Percentiles rank a stretch among this genome's conserved stretches.
phyloP scores from a whole-genome alignment of 495 filamentous ascomycete genomes.

The Podospora conica region DNA sequence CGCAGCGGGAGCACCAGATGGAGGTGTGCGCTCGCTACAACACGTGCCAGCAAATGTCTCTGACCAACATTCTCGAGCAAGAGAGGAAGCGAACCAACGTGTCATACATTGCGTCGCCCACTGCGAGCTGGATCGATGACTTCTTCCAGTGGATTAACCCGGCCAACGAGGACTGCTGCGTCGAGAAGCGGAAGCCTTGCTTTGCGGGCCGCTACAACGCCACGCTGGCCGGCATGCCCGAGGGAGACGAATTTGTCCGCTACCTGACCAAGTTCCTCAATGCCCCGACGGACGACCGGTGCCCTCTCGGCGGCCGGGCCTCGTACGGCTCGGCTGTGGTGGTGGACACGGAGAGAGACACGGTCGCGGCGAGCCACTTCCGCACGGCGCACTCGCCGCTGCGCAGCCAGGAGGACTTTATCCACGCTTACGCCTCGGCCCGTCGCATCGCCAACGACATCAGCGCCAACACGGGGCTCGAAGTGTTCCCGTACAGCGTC shows the following conservation, averaged over 20 bases:
- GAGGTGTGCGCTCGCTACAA: conserved; percentile 88
- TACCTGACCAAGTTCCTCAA: conserved; percentile 79
- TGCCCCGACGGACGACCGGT: conserved; percentile 72
- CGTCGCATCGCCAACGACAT: conserved; percentile 79
- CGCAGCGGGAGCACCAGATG: conserved; percentile 65
- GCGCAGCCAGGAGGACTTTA: conserved; percentile 86
- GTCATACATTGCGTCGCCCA: conserved; percentile 85
- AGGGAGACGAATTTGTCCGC: conserved; percentile 79
- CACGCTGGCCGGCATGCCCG: conserved; percentile 82
- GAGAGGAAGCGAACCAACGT: conserved; percentile 86
- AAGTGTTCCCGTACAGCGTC: conserved; percentile 90
- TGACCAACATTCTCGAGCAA: conserved; percentile 83
- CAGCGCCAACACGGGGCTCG: conserved; percentile 57
- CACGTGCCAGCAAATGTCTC: conserved; percentile 73
- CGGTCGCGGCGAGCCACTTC: conserved; percentile 80
- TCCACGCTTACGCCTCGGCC: conserved; percentile 79
- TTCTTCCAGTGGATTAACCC: conserved; percentile 96
- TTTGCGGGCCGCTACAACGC: conserved; percentile 85
- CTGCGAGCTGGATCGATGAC: conserved; percentile 95
- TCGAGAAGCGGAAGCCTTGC: conserved; percentile 58
- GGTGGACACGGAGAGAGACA: conserved; percentile 57
- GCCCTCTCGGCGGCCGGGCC: conserved; percentile 81
- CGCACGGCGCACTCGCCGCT: conserved; percentile 82
- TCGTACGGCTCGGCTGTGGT: conserved; percentile 82
- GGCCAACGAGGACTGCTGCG: conserved; percentile 71